Evolutionary conservation across 768 basidiomycete species (phyloP).

Genomic region (Suillus paluster): DNA sequence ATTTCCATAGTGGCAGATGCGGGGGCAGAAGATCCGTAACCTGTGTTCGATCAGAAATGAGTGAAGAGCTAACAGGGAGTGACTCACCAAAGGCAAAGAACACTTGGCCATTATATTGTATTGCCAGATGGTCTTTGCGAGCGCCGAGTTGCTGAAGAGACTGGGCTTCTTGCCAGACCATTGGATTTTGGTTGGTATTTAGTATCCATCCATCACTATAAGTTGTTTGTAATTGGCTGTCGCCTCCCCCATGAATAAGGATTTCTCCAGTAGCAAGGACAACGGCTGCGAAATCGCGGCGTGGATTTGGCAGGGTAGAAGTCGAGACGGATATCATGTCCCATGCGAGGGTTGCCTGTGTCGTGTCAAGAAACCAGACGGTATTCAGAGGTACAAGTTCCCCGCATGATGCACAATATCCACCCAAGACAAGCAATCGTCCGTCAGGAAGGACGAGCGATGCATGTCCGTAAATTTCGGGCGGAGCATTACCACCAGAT

Average conservation of each 20-base stretch:
- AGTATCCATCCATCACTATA: slow-evolving; percentile 74
- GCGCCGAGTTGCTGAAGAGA: slow-evolving; percentile 61
- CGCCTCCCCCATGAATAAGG: slow-evolving; percentile 80
- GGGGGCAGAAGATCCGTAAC: slow-evolving; percentile 36
- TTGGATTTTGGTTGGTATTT: slow-evolving; percentile 56
- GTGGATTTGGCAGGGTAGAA: slow-evolving; percentile 54
- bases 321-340: slow-evolving; percentile 41
- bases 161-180: slow-evolving; percentile 60
- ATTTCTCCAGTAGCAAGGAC: slow-evolving; percentile 56
- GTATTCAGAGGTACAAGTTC: slow-evolving; percentile 58
- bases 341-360: slow-evolving; percentile 54
- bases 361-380: slow-evolving; percentile 69
- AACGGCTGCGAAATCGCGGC: slow-evolving; percentile 65
- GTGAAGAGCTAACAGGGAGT: not conserved
- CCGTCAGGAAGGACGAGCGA: slow-evolving; percentile 74
- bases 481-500: slow-evolving; percentile 54
- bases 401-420: slow-evolving; percentile 54
- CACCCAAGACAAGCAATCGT: slow-evolving; percentile 75
- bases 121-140: slow-evolving; percentile 77
- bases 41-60: slow-evolving; percentile 20
- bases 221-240: slow-evolving; percentile 56
- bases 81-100: slow-evolving; percentile 79
- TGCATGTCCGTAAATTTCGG: slow-evolving; percentile 73
- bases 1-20: slow-evolving; percentile 59
- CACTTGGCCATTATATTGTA: slow-evolving; percentile 60